These are phyloP conservation scores for Halophytophthora batemanensis DNA, from an alignment of 352 stramenopile genomes.

Conservation along the genomic window DNA sequence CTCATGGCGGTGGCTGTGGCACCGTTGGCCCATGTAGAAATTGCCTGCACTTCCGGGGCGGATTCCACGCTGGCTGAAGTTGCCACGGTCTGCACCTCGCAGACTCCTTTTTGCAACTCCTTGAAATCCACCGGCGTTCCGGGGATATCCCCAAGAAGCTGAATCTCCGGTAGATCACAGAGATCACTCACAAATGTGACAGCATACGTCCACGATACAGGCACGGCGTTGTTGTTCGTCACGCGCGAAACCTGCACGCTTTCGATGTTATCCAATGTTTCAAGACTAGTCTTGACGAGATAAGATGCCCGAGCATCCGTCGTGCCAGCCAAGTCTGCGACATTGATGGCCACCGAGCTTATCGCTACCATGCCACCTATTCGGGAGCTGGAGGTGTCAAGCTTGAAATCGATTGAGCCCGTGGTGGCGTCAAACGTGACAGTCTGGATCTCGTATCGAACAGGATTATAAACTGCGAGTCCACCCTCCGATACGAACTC, in stretches of 20 bases:
- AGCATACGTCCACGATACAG: conserved; percentile 56
- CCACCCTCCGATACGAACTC: conserved; percentile 90
- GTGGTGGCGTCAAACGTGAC: conserved; percentile 63
- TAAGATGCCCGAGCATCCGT: conserved; percentile 57
- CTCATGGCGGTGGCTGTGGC: conserved; percentile 28
- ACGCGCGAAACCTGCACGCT: conserved; percentile 77
- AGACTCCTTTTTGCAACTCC: conserved; percentile 81
- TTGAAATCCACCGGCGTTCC: conserved; percentile 41
- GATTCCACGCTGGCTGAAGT: conserved; percentile 89
- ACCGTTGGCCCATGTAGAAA: conserved; percentile 74
- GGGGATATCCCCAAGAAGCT: conserved; percentile 40
- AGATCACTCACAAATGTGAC: conserved; percentile 89
- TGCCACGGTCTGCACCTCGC: conserved; percentile 94
- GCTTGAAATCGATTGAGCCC: conserved; percentile 64
- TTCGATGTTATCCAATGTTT: conserved; percentile 78
- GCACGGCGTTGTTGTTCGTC: conserved; percentile 12
- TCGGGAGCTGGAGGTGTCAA: conserved; percentile 69
- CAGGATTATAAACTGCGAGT: conserved; percentile 88
- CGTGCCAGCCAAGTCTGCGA: conserved; percentile 30
- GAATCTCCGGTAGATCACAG: conserved; percentile 74
- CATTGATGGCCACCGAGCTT: conserved; percentile 44
- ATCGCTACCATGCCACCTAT: conserved; percentile 44
- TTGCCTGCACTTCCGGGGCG: conserved; percentile 85
- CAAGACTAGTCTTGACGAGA: conserved; percentile 78
- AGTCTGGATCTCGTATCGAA: conserved; percentile 89